Evolutionary conservation across 2,329 filamentous ascomycete species (phyloP).

Genomic region (Hirsutella rhossiliensis): DNA sequence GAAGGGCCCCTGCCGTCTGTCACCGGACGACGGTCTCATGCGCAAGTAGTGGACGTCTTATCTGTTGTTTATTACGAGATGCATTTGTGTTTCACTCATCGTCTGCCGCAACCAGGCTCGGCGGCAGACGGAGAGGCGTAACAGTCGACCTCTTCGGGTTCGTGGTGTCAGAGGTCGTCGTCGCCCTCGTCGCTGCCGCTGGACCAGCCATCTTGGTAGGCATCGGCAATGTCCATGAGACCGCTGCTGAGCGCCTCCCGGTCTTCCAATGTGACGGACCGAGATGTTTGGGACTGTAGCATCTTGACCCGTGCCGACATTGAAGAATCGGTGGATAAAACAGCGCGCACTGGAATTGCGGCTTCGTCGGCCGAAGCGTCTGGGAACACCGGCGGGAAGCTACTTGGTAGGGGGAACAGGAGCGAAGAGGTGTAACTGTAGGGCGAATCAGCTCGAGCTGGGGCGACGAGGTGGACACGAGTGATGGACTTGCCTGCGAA

Average conservation of each 20-base stretch:
- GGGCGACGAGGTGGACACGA: not conserved
- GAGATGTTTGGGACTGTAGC: slow-evolving; percentile 51
- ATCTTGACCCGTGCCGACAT: slow-evolving; percentile 58
- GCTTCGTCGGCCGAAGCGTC: slow-evolving; percentile 20
- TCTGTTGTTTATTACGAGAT: too few relatives aligned
- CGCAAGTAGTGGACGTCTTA: too few relatives aligned
- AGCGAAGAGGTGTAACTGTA: slow-evolving; percentile 4
- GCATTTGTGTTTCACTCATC: too few relatives aligned
- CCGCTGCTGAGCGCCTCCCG: slow-evolving; percentile 74
- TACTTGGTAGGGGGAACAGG: slow-evolving; percentile 56
- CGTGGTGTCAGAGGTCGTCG: slow-evolving; percentile 36
- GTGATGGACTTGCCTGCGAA: slow-evolving; percentile 11
- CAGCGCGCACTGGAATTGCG: slow-evolving; percentile 33
- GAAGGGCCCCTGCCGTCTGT: too few relatives aligned
- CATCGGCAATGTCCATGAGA: slow-evolving; percentile 71
- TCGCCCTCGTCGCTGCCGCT: slow-evolving; percentile 63
- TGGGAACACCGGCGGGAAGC: slow-evolving; percentile 67
- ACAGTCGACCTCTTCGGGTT: not conserved
- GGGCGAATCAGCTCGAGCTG: not conserved
- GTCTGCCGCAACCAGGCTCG: too few relatives aligned
- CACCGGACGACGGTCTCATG: too few relatives aligned
- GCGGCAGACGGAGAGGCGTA: too few relatives aligned
- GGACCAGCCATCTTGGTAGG: slow-evolving; percentile 80
- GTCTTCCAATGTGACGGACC: slow-evolving; percentile 61
- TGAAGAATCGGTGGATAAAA: slow-evolving; percentile 62